Evolutionary conservation across 148 eudicot genomes (phyloP).

Genomic region (Vaccinium corymbosum): DNA sequence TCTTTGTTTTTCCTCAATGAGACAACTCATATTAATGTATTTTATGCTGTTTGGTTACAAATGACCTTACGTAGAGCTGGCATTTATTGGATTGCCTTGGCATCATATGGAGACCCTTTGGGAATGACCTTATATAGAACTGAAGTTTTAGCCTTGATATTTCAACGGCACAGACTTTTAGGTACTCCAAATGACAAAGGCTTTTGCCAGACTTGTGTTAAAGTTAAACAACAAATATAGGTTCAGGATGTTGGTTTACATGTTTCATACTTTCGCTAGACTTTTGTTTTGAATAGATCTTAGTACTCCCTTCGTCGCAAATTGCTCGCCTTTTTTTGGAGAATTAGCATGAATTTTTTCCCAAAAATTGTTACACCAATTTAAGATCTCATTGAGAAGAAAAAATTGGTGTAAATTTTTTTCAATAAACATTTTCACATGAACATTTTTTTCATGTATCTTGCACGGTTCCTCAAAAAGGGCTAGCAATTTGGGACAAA

Average conservation of each 20-base stretch:
- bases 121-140: background rate
- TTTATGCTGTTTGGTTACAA: background rate
- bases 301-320: too few relatives aligned
- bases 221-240: background rate
- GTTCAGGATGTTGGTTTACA: background rate
- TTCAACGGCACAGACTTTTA: background rate
- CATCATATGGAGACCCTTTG: background rate
- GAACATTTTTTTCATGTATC: too few relatives aligned
- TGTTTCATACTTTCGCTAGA: background rate
- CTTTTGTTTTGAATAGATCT: background rate
- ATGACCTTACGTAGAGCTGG: background rate
- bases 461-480: too few relatives aligned
- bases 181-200: background rate
- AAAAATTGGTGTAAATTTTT: too few relatives aligned
- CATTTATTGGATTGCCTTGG: slow-evolving; percentile 11
- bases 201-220: background rate
- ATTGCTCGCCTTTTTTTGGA: too few relatives aligned
- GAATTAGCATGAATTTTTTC: too few relatives aligned
- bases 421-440: too few relatives aligned
- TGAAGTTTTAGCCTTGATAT: background rate
- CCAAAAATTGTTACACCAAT: too few relatives aligned
- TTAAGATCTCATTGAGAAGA: too few relatives aligned
- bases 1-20: background rate
- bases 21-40: background rate
- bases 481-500: too few relatives aligned